These are phyloP conservation scores for Neopestalotiopsis rosae DNA, from an alignment of 2,329 filamentous ascomycete genomes.

Conservation along the genomic window DNA sequence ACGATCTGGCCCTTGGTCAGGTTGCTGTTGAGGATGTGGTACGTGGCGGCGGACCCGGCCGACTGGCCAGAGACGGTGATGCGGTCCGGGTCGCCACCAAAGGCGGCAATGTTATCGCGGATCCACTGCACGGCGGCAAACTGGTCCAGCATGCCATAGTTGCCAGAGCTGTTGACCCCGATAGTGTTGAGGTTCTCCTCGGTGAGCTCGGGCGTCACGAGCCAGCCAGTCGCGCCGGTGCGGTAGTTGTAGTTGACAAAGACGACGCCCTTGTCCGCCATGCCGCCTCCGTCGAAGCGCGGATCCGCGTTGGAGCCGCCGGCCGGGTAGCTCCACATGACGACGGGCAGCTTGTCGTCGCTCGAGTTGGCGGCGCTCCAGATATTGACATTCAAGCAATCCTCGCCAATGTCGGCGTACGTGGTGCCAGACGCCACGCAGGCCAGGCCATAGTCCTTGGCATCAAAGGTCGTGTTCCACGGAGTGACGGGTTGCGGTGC, in stretches of 20 bases:
- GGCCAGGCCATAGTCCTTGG: slow-evolving; percentile 26
- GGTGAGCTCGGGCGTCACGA: slow-evolving; percentile 32
- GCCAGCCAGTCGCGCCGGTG: slow-evolving; percentile 27
- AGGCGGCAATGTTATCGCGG: slow-evolving; percentile 25
- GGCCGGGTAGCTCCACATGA: slow-evolving; percentile 25
- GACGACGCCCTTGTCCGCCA: slow-evolving; percentile 29
- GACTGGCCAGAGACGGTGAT: slow-evolving; percentile 22
- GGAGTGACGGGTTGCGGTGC: slow-evolving; percentile 18
- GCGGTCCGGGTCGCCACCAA: slow-evolving; percentile 27
- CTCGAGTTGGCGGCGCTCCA: slow-evolving; percentile 25
- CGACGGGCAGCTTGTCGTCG: slow-evolving; percentile 28
- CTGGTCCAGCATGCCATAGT: slow-evolving; percentile 28
- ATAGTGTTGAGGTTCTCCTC: slow-evolving; percentile 23
- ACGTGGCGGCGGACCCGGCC: slow-evolving; percentile 25
- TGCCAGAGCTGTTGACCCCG: slow-evolving; percentile 25
- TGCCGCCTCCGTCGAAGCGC: slow-evolving; percentile 26
- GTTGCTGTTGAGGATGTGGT: slow-evolving; percentile 32
- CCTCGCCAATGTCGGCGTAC: slow-evolving; percentile 22
- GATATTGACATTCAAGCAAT: slow-evolving; percentile 30
- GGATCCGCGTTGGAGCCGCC: slow-evolving; percentile 24
- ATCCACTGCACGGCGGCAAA: slow-evolving; percentile 27
- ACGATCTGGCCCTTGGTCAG: slow-evolving; percentile 29
- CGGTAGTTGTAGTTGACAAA: slow-evolving; percentile 32
- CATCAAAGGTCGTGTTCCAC: slow-evolving; percentile 24
- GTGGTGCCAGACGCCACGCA: slow-evolving; percentile 26